phyloP scores from a whole-genome alignment of 176 grass and related monocot genomes.

The Musa itinerans region DNA sequence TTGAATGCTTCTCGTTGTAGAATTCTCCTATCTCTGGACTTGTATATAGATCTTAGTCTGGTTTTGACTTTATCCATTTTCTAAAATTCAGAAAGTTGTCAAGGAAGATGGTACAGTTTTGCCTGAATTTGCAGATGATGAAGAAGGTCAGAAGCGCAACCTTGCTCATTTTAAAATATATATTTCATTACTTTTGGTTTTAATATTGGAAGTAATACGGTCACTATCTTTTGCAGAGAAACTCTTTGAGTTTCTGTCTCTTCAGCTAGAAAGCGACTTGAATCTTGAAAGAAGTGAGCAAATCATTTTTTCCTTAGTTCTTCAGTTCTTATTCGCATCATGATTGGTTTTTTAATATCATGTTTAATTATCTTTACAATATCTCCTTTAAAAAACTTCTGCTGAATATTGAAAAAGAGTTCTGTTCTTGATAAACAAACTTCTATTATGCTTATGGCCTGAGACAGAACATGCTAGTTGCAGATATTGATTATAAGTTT shows the following conservation, averaged over 20 bases:
- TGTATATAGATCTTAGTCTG: neutral
- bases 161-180: neutral
- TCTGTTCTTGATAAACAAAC: too few species aligned
- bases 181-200: neutral
- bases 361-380: too few species aligned
- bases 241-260: conserved; percentile 59
- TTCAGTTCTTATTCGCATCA: too few species aligned
- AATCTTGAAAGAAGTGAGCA: conserved; percentile 76
- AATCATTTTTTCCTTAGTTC: neutral
- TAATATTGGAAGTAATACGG: neutral
- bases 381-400: too few species aligned
- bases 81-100: conserved; percentile 49
- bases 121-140: conserved; percentile 79
- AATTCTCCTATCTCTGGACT: neutral
- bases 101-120: conserved; percentile 51
- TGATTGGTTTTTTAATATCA: too few species aligned
- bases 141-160: conserved; percentile 41
- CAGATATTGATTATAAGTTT: too few species aligned
- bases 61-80: conserved; percentile 12
- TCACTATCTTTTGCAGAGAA: conserved; percentile 48
- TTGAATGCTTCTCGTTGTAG: neutral
- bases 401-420: too few species aligned
- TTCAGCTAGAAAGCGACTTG: conserved; percentile 84
- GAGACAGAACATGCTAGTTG: too few species aligned
- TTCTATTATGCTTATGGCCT: too few species aligned